phyloP scores from a whole-genome alignment of 1,284 basidiomycete species.

The Heterobasidion annosum region DNA sequence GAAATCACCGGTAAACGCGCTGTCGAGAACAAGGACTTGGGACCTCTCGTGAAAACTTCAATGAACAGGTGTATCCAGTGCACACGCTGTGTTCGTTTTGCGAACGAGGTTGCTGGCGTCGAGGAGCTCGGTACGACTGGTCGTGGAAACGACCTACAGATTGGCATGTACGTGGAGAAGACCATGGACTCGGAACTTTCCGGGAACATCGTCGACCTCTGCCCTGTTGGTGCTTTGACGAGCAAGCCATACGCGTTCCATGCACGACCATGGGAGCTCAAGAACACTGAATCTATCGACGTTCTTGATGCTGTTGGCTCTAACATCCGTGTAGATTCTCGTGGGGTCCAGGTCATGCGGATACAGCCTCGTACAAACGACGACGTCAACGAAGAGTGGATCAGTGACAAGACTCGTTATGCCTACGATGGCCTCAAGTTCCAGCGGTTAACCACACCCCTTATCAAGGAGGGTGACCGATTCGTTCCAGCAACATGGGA shows the following conservation, averaged over 20 bases:
- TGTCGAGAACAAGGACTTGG: constrained; percentile 97
- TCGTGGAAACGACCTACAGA: constrained; percentile 97
- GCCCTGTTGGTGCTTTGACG: constrained; percentile 95
- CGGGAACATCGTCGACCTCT: constrained; percentile 96
- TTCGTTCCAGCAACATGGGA: constrained; percentile 94
- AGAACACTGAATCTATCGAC: constrained; percentile 96
- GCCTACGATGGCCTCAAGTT: constrained; percentile 94
- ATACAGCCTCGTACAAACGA: constrained; percentile 96
- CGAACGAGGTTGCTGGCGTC: constrained; percentile 97
- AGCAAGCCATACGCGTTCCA: constrained; percentile 98
- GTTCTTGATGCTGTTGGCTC: constrained; percentile 98
- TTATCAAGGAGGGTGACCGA: constrained; percentile 87
- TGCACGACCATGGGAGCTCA: constrained; percentile 97
- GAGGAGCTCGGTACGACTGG: constrained; percentile 97
- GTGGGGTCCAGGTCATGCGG: constrained; percentile 95
- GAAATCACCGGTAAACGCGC: constrained; percentile 98
- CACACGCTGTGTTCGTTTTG: constrained; percentile 97
- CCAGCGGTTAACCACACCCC: constrained; percentile 91
- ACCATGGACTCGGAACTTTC: constrained; percentile 97
- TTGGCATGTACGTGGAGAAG: constrained; percentile 98
- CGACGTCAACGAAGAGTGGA: constrained; percentile 99
- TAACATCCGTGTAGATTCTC: constrained; percentile 95
- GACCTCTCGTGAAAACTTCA: constrained; percentile 96
- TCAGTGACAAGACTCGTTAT: constrained; percentile 98
- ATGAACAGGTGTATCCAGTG: constrained; percentile 99